Evolutionary conservation across 2,329 filamentous ascomycete genomes (phyloP).

Genomic region (Periconia sp.): DNA sequence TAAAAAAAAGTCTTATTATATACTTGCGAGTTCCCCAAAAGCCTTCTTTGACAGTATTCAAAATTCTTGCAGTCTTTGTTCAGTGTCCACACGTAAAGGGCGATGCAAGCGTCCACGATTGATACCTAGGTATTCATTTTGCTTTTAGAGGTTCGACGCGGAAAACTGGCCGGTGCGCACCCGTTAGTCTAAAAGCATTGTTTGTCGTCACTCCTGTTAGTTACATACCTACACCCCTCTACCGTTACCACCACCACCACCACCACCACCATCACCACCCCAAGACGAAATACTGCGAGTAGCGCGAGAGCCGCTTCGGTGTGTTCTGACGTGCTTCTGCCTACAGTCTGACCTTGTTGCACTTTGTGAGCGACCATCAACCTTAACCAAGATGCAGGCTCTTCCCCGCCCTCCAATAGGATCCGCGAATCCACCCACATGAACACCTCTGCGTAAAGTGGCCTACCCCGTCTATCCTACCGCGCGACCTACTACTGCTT

Average conservation of each 20-base stretch:
- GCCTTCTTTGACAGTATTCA: too few species aligned
- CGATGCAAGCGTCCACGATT: too few species aligned
- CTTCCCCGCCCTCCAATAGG: slow-evolving; percentile 31
- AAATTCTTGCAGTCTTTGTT: too few species aligned
- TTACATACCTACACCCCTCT: slow-evolving; percentile 1
- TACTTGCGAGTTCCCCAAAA: too few species aligned
- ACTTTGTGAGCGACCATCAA: slow-evolving; percentile 24
- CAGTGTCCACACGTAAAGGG: too few species aligned
- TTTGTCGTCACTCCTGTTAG: neutral
- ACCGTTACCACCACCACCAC: slow-evolving; percentile 5
- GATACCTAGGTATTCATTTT: too few species aligned
- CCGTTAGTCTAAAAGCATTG: too few species aligned
- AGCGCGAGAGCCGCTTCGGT: slow-evolving; percentile 28
- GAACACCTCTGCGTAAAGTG: slow-evolving; percentile 25
- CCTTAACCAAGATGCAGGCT: slow-evolving; percentile 38
- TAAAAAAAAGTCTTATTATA: too few species aligned
- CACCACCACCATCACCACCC: slow-evolving; percentile 10
- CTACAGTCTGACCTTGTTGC: slow-evolving; percentile 28
- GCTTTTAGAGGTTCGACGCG: too few species aligned
- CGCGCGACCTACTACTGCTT: too few species aligned
- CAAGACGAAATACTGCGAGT: slow-evolving; percentile 12
- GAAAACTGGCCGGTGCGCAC: too few species aligned
- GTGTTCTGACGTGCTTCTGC: slow-evolving; percentile 31
- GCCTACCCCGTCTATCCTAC: slow-evolving; percentile 16
- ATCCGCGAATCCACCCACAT: slow-evolving; percentile 14